phyloP scores from a whole-genome alignment of 2,329 filamentous ascomycete genomes.

The Microcyclospora pomicola region DNA sequence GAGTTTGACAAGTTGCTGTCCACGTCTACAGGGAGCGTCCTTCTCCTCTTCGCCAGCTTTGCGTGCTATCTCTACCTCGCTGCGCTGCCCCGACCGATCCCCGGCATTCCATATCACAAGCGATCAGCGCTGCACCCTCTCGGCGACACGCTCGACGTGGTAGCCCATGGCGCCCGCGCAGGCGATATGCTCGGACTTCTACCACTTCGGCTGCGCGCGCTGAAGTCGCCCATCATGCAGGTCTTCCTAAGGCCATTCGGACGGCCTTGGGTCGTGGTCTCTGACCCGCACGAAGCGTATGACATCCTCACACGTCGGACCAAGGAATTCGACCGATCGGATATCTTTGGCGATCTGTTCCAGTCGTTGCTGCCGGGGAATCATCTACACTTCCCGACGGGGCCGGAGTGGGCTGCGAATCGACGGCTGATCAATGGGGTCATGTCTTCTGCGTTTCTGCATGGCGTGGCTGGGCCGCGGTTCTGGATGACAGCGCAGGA shows the following conservation, averaged over 20 bases:
- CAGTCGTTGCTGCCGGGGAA: constrained; percentile 10
- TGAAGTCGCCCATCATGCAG: constrained; percentile 33
- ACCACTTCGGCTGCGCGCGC: constrained; percentile 1
- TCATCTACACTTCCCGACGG: constrained; percentile 14
- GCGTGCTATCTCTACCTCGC: constrained; percentile 2
- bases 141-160: constrained; percentile 32
- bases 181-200: too few relatives aligned
- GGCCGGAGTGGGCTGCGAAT: constrained; percentile 15
- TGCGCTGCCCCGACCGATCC: constrained; percentile 29
- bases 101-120: constrained; percentile 34
- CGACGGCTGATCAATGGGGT: constrained; percentile 16
- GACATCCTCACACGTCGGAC: constrained; percentile 32
- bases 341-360: constrained; percentile 17
- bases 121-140: constrained; percentile 24
- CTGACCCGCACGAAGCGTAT: constrained; percentile 30
- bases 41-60: too few relatives aligned
- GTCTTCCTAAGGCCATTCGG: constrained; percentile 33
- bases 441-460: constrained; percentile 17
- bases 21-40: too few relatives aligned
- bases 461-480: constrained; percentile 16
- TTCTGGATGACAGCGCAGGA: constrained; percentile 13
- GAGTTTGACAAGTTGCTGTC: too few relatives aligned
- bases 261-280: constrained; percentile 32
- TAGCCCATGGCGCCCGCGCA: constrained; percentile 8
- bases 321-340: constrained; percentile 33